Base-by-base conservation (phyloP, 2,329 filamentous ascomycete species). In the Stachybotrys chartarum region DNA sequence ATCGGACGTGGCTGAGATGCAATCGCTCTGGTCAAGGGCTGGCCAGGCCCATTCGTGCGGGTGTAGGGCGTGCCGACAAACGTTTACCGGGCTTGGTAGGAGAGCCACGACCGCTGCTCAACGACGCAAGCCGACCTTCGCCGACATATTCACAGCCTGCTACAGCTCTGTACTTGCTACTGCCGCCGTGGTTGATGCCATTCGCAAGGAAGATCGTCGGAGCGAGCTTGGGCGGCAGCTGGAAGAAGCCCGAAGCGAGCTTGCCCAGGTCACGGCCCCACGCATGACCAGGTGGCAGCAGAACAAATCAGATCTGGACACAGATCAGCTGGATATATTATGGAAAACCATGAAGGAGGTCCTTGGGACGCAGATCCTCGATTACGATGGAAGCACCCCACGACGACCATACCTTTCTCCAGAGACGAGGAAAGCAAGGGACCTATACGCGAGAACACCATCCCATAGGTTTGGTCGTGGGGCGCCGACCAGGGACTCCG, bases 141-240 rank as follows among this genome's bases (percentile, higher is more conserved):
- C 78, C 69, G 74, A 84, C 70, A 59, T 85, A 57, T 77, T 86
- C 65, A 88, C 86, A 30, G 81, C 86, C 45, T 81, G 80, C 66
- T 90, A 89, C 64, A 86, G 86, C 30, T 82, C 84, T 39, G 79
- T 87, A 54, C 81, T 88, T 63, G 85, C 83, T 6, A 81, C 83
- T 2, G 86, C 85, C 2, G 79, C 85, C 11, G 73, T 87, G 3
- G 72, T 81, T 32, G 87, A 91, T 66, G 80, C 81, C 6, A 73
- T 76, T 31, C 67, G 72, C 32, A 89, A 90, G 66, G 76, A 82
- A 54, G 73, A 75, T 46, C 76, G 82, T 58, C 77, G 80, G 50
- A 75, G 75, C 58, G 78, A 85, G 59, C 82, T 88, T 73, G 85
- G 90, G 54, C 66, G 70, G 18, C 79, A 81, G 56, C 79, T 90